Percentiles rank a stretch among this genome's conserved stretches.
Evolutionary conservation across 306 rosid genomes (phyloP).

Genomic region (Begonia fuchsioides): DNA sequence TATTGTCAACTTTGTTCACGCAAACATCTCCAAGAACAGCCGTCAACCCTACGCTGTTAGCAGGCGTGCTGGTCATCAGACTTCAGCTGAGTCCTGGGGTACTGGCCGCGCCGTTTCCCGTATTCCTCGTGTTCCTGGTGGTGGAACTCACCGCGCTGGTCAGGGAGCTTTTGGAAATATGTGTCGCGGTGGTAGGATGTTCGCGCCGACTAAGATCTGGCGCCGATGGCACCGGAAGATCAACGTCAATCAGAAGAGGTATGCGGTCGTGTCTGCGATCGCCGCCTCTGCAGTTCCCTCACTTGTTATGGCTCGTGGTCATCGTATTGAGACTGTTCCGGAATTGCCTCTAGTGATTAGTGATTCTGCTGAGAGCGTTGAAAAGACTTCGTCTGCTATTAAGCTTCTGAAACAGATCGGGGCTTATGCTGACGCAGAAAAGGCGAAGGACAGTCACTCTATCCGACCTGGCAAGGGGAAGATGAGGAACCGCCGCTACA

Average conservation of each 20-base stretch:
- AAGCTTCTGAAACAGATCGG: not conserved
- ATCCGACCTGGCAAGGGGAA: conserved; percentile 1
- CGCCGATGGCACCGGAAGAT: conserved; percentile 1
- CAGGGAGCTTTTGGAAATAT: conserved; percentile 1
- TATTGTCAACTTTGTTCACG: conserved; percentile 1
- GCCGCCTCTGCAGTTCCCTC: not conserved
- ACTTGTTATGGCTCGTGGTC: not conserved
- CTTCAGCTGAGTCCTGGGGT: not conserved
- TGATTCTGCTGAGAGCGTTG: conserved; percentile 1
- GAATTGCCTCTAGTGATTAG: not conserved
- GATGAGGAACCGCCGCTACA: not conserved
- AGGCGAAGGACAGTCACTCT: conserved; percentile 1
- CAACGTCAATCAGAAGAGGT: conserved; percentile 1
- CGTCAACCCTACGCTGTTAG: not conserved
- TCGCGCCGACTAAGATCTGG: conserved; percentile 1
- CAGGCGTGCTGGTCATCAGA: not conserved
- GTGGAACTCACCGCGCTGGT: conserved; percentile 1
- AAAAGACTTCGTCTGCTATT: not conserved
- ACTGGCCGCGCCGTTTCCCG: not conserved
- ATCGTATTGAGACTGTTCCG: conserved; percentile 1
- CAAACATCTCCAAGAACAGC: not conserved
- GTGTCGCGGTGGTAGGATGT: conserved; percentile 1
- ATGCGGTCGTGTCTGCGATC: not conserved
- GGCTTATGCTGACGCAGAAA: not conserved
- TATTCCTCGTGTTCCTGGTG: conserved; percentile 1